phyloP scores from a whole-genome alignment of 2,329 filamentous ascomycete genomes.

The Cytospora leucostoma region DNA sequence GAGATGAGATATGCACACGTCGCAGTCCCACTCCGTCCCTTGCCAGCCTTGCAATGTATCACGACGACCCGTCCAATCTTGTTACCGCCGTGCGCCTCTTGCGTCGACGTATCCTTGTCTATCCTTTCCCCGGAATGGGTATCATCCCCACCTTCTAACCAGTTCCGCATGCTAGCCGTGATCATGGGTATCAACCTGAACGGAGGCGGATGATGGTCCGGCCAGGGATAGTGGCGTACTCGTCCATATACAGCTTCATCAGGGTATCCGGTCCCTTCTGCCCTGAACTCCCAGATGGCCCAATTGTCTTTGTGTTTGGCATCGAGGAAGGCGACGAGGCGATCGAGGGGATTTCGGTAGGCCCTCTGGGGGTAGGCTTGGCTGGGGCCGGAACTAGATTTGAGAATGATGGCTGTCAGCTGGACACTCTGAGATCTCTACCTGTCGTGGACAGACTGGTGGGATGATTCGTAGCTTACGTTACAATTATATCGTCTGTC shows the following conservation, averaged over 20 bases:
- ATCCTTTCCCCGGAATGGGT: slow-evolving; percentile 23
- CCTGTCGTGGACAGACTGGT: neutral
- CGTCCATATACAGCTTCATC: slow-evolving; percentile 84
- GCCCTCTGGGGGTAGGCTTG: slow-evolving; percentile 87
- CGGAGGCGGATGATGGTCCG: slow-evolving; percentile 94
- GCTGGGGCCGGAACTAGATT: slow-evolving; percentile 78
- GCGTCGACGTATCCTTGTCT: slow-evolving; percentile 23
- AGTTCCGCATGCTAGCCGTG: slow-evolving; percentile 89
- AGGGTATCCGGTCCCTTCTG: slow-evolving; percentile 93
- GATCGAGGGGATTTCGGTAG: slow-evolving; percentile 90
- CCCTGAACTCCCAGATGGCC: slow-evolving; percentile 98
- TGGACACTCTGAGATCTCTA: neutral
- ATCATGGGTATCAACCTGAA: slow-evolving; percentile 87
- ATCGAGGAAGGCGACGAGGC: slow-evolving; percentile 86
- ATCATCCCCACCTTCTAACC: slow-evolving; percentile 61
- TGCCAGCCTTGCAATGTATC: slow-evolving; percentile 96
- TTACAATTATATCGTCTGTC: slow-evolving; percentile 72
- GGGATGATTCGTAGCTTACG: slow-evolving; percentile 42
- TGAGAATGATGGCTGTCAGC: slow-evolving; percentile 44
- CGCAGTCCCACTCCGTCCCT: slow-evolving; percentile 87
- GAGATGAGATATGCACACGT: slow-evolving; percentile 88
- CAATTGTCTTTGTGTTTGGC: slow-evolving; percentile 79
- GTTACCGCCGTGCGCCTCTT: slow-evolving; percentile 26
- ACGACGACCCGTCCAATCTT: slow-evolving; percentile 68
- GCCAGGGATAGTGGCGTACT: slow-evolving; percentile 91